phyloP scores from a whole-genome alignment of 208 protist genomes.

The Crithidia brevicula region DNA sequence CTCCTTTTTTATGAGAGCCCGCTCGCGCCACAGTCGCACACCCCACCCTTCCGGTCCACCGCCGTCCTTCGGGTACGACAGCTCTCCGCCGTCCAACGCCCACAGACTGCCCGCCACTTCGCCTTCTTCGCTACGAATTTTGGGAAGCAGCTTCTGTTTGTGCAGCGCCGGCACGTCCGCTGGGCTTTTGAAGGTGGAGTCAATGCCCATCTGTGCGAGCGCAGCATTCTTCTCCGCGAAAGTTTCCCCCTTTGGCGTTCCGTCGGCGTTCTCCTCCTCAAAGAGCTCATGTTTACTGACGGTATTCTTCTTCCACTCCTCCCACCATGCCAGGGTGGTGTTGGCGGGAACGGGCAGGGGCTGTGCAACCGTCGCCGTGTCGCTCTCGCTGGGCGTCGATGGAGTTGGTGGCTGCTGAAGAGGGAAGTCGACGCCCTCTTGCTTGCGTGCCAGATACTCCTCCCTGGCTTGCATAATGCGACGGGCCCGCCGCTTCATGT shows the following conservation, averaged over 20 bases:
- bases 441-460: constrained; percentile 79
- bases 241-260: constrained; percentile 77
- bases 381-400: neutral
- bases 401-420: constrained; percentile 14
- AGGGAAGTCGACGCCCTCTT: constrained; percentile 42
- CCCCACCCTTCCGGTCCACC: constrained; percentile 85
- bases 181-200: constrained; percentile 64
- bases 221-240: constrained; percentile 90
- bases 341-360: constrained; percentile 60
- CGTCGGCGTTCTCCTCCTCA: constrained; percentile 72
- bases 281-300: constrained; percentile 91
- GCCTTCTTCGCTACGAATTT: constrained; percentile 63
- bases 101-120: constrained; percentile 83
- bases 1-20: constrained; percentile 69
- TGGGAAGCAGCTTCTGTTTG: constrained; percentile 70
- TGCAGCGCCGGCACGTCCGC: constrained; percentile 59
- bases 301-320: constrained; percentile 76
- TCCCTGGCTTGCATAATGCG: constrained; percentile 93
- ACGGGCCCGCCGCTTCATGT: constrained; percentile 92
- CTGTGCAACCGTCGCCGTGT: constrained; percentile 14
- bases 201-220: constrained; percentile 78
- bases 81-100: constrained; percentile 85
- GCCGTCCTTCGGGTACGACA: constrained; percentile 85
- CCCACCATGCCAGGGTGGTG: constrained; percentile 88
- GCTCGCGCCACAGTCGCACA: constrained; percentile 87